Base-by-base conservation (phyloP, 495 filamentous ascomycete genomes). In the Xylaria grammica region DNA sequence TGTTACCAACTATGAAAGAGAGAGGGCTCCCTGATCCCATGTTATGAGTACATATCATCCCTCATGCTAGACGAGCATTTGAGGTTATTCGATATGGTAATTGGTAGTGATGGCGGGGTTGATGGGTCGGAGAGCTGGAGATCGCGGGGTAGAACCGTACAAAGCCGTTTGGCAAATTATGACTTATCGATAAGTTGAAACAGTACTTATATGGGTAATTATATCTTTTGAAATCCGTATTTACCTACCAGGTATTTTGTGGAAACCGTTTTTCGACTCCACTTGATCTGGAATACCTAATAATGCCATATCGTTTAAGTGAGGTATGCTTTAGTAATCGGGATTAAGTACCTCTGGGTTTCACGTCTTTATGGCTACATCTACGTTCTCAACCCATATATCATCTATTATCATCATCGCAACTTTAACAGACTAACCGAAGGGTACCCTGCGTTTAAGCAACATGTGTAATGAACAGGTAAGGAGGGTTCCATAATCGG, bases 71-170 rank as follows among this genome's bases (percentile, higher is more conserved):
- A n/a, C n/a, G n/a, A n/a, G n/a, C n/a, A n/a, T n/a, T n/a, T n/a
- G n/a, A n/a, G n/a, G n/a, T n/a, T n/a, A n/a, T n/a, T n/a, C n/a
- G n/a, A n/a, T n/a, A n/a, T n/a, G n/a, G n/a, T n/a, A n/a, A n/a
- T n/a, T n/a, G n/a, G n/a, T n/a, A n/a, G n/a, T 0, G 56, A 59
- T 61, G 44, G 46, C 34, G 55, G 55, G 55, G 55, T 61, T 27
- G 58, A 60, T 40, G 56, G 42, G 27, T 59, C 26, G 53, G n/a
- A n/a, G n/a, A n/a, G n/a, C n/a, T n/a, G 46, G 56, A 44, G 56
- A 44, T 60, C 46, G 58, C 58, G 58, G 58, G 58, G 58, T 46
- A 51, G 17, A 22, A 61, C 48, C 58, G 58, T 45, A 29, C 34
- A 52, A 61, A 61, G 42, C 29, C 11, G 34, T 56, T n/a, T n/a